Evolutionary conservation across 2,329 filamentous ascomycete genomes (phyloP).

Genomic region (Hypomyces perniciosus): DNA sequence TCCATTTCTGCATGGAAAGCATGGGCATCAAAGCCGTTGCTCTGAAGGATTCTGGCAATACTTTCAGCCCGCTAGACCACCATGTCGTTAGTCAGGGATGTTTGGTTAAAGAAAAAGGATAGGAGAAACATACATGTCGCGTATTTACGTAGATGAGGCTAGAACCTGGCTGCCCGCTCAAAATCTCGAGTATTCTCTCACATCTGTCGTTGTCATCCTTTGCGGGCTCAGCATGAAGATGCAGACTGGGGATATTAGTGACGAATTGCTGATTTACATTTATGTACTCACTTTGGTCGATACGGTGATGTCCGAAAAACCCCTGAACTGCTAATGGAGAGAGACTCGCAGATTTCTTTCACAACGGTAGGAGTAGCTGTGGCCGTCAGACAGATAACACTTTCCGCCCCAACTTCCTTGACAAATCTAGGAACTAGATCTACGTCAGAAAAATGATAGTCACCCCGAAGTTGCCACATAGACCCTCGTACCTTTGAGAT

Average conservation of each 20-base stretch:
- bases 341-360: slow-evolving; percentile 44
- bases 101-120: background rate
- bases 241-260: slow-evolving; percentile 30
- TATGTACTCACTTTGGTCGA: slow-evolving; percentile 39
- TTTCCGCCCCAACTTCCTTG: slow-evolving; percentile 49
- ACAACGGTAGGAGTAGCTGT: slow-evolving; percentile 53
- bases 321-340: slow-evolving; percentile 41
- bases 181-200: background rate
- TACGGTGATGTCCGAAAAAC: slow-evolving; percentile 56
- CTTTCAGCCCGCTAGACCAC: background rate
- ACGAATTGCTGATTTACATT: background rate
- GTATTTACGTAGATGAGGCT: background rate
- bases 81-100: background rate
- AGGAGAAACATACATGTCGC: background rate
- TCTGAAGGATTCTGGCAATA: slow-evolving; percentile 33
- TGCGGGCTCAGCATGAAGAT: slow-evolving; percentile 44
- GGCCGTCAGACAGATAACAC: slow-evolving; percentile 54
- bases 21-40: slow-evolving; percentile 34
- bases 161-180: background rate
- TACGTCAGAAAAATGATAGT: background rate
- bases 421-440: slow-evolving; percentile 46
- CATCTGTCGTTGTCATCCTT: background rate
- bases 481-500: slow-evolving; percentile 38
- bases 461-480: background rate
- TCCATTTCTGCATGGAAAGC: slow-evolving; percentile 48